phyloP scores from a whole-genome alignment of 108 stramenopile species.

The Skeletonema menzelii region DNA sequence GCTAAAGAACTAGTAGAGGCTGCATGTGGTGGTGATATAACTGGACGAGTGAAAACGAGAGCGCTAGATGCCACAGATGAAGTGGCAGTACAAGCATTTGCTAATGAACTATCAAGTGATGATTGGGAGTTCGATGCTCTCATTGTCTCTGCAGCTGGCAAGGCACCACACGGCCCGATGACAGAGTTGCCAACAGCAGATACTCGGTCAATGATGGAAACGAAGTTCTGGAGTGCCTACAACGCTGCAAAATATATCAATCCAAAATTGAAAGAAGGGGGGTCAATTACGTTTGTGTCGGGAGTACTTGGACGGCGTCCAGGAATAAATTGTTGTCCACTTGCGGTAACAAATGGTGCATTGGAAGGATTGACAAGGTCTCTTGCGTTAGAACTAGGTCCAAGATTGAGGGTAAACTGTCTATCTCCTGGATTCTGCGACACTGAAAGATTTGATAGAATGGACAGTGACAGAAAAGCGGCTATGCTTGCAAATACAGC shows the following conservation, averaged over 20 bases:
- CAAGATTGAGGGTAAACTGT: conserved; percentile 61
- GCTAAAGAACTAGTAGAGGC: conserved; percentile 26
- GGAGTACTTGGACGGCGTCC: conserved; percentile 69
- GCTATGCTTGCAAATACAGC: conserved; percentile 66
- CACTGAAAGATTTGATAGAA: conserved; percentile 73
- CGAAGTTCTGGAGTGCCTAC: conserved; percentile 63
- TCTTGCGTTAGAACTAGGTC: conserved; percentile 69
- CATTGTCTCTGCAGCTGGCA: conserved; percentile 63
- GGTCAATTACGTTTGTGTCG: conserved; percentile 53
- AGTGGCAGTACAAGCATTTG: conserved; percentile 45
- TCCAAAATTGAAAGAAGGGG: conserved; percentile 39
- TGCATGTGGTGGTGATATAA: background rate
- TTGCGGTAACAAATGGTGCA: conserved; percentile 68
- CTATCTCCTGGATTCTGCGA: conserved; percentile 72
- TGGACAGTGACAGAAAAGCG: conserved; percentile 43
- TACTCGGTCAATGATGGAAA: conserved; percentile 53
- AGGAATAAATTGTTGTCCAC: conserved; percentile 62
- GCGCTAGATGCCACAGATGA: conserved; percentile 58
- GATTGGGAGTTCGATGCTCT: conserved; percentile 47
- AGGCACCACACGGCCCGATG: conserved; percentile 63
- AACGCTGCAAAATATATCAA: conserved; percentile 64
- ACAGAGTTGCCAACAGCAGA: conserved; percentile 32
- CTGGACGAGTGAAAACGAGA: conserved; percentile 17
- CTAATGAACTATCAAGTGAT: conserved; percentile 13
- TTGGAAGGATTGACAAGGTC: conserved; percentile 66